A percentile compares a stretch with the other conserved stretches of the same genome.
These are phyloP conservation scores for Suhomyces sp. DNA, from an alignment of 805 yeast species.

Conservation along the genomic window DNA sequence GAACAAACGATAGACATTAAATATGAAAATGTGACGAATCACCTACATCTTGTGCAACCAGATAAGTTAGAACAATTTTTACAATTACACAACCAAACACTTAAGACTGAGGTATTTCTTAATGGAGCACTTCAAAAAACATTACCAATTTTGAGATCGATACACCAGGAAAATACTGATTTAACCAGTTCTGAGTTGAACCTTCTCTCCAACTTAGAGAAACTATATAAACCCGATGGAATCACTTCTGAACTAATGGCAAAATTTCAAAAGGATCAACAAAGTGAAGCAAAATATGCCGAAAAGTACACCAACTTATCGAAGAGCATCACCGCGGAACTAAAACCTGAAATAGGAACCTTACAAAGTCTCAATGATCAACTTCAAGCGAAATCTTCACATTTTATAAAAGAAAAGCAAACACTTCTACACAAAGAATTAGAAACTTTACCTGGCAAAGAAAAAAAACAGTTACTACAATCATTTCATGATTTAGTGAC, in stretches of 20 bases:
- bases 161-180: constrained; percentile 28
- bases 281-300: constrained; percentile 3
- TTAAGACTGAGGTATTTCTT: constrained; percentile 27
- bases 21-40: constrained; percentile 15
- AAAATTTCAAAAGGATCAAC: constrained; percentile 8
- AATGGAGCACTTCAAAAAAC: constrained; percentile 26
- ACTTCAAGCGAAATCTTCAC: constrained; percentile 7
- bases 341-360: constrained; percentile 19
- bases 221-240: constrained; percentile 15
- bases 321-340: constrained; percentile 6
- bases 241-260: constrained; percentile 15
- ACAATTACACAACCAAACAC: constrained; percentile 16
- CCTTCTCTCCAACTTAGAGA: constrained; percentile 21
- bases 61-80: constrained; percentile 19
- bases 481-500: constrained; percentile 13
- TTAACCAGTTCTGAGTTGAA: constrained; percentile 28
- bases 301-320: constrained; percentile 7
- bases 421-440: constrained; percentile 7
- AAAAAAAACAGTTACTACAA: constrained; percentile 7
- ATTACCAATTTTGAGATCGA: constrained; percentile 33
- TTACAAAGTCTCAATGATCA: constrained; percentile 14
- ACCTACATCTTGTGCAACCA: constrained; percentile 10
- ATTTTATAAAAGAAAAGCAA: constrained; percentile 11
- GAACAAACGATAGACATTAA: constrained; percentile 14
- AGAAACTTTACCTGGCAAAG: constrained; percentile 4